Base-by-base conservation (phyloP, 2,329 filamentous ascomycete species). In the Mycogone perniciosa region DNA sequence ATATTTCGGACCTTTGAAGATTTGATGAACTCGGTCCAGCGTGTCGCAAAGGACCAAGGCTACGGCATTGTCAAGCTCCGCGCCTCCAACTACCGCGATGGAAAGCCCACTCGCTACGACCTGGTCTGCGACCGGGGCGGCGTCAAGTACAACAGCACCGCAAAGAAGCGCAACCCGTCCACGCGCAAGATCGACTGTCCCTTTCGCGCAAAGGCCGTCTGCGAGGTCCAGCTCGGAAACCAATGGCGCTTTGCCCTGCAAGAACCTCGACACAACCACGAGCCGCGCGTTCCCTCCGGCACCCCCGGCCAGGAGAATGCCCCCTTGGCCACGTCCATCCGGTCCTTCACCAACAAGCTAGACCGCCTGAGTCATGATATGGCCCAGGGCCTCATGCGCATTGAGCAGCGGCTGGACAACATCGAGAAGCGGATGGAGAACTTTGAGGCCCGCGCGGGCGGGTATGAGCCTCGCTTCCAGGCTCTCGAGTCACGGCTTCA, bases 211-310 rank as follows among this genome's bases (percentile, higher is more conserved):
- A 83, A 83, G 67, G 80, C 80, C 27, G 80, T 83, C 26, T 83
- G 80, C 55, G 80, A 83, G 60, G 80, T 83, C 6, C 79, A 81
- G 62, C 69, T 83, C 8, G 76, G 76, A 39, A 81, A 82, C 54
- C 79, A 82, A 64, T 83, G 80, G 80, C 77, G 80, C n/a, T 83
- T 83, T 55, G 76, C 76, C 6, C 75, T 83, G 8, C 80, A 82
- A 54, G 77, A 81, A 51, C 64, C 72, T n/a, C 71, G 78, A 10
- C 80, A 83, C 61, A 83, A 83, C 63, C 80, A 83, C 61, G 80
- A 82, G 58, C 76, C 80, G 31, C 76, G 80, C 53, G 67, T 80
- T 45, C 72, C 77, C 7, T 74, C 77, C 13, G 76, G 75, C 34
- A 71, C 73, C 1, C 74, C 77, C 1, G 77, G 78, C 29, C 76